Conservation (phyloP, 2,329 filamentous ascomycete genomes). For the Botryosphaeria dothidea region DNA sequence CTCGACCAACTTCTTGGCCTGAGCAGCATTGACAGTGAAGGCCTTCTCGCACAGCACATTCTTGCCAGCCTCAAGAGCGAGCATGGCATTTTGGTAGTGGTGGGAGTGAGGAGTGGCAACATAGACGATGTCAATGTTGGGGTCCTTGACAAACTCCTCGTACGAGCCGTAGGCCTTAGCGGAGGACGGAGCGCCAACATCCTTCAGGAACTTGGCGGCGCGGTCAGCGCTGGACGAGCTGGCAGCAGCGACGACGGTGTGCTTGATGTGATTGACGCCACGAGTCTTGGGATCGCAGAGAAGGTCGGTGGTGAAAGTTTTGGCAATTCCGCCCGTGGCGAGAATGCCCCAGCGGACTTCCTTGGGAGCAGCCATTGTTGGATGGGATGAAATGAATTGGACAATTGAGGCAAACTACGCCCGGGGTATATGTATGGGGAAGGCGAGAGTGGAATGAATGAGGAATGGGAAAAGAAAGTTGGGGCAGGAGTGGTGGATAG, state of each 20-base stretch:
- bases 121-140: constrained; percentile 82
- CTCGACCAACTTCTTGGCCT: constrained; percentile 70
- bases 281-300: constrained; percentile 71
- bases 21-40: constrained; percentile 79
- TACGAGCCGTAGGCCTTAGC: constrained; percentile 80
- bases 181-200: constrained; percentile 66
- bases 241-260: constrained; percentile 76
- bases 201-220: constrained; percentile 71
- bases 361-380: constrained; percentile 30
- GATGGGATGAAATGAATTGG: background rate
- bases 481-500: constrained; percentile 1
- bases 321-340: constrained; percentile 50
- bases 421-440: background rate
- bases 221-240: constrained; percentile 72
- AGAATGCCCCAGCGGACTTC: constrained; percentile 49
- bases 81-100: constrained; percentile 87
- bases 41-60: constrained; percentile 90
- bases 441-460: background rate
- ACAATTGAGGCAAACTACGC: background rate
- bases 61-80: constrained; percentile 82
- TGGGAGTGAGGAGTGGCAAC: constrained; percentile 89
- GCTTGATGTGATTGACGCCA: constrained; percentile 69
- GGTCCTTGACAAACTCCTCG: constrained; percentile 74
- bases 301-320: constrained; percentile 71
- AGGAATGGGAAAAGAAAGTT: background rate